A percentile compares a stretch with the other conserved stretches of the same genome.
Evolutionary conservation across 1,284 basidiomycete genomes (phyloP).

Genomic region (Ustilago lituana): DNA sequence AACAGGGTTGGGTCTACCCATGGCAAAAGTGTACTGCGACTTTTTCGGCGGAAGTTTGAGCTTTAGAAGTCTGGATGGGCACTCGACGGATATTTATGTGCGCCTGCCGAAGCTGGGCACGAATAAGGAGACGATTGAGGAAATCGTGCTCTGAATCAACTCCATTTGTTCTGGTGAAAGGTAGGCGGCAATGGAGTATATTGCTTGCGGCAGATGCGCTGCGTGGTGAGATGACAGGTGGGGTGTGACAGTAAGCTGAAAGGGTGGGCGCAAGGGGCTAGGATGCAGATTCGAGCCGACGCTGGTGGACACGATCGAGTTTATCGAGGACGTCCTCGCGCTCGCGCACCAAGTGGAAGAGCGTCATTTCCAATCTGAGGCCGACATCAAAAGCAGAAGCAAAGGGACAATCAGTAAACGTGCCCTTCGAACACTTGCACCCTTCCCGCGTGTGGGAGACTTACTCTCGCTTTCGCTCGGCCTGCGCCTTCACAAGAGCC

Average conservation of each 20-base stretch:
- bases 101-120: slow-evolving; percentile 83
- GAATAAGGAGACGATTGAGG: slow-evolving; percentile 74
- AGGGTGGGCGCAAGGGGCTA: not conserved
- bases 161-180: too few species aligned
- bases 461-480: slow-evolving; percentile 17
- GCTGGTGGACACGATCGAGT: slow-evolving; percentile 34
- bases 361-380: slow-evolving; percentile 26
- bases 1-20: slow-evolving; percentile 59
- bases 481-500: slow-evolving; percentile 4
- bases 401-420: too few species aligned
- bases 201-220: too few species aligned
- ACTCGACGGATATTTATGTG: slow-evolving; percentile 65
- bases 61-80: slow-evolving; percentile 80
- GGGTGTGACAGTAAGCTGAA: too few species aligned
- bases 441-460: too few species aligned
- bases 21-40: slow-evolving; percentile 62
- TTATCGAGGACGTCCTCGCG: slow-evolving; percentile 48
- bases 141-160: slow-evolving; percentile 36
- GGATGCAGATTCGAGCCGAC: slow-evolving; percentile 7
- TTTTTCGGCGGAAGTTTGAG: slow-evolving; percentile 77
- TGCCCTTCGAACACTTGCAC: not conserved
- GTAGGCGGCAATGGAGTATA: too few species aligned
- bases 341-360: slow-evolving; percentile 48
- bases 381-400: too few species aligned
- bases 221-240: too few species aligned